Evolutionary conservation across 1,284 basidiomycete species (phyloP).

Genomic region (Malassezia japonica): DNA sequence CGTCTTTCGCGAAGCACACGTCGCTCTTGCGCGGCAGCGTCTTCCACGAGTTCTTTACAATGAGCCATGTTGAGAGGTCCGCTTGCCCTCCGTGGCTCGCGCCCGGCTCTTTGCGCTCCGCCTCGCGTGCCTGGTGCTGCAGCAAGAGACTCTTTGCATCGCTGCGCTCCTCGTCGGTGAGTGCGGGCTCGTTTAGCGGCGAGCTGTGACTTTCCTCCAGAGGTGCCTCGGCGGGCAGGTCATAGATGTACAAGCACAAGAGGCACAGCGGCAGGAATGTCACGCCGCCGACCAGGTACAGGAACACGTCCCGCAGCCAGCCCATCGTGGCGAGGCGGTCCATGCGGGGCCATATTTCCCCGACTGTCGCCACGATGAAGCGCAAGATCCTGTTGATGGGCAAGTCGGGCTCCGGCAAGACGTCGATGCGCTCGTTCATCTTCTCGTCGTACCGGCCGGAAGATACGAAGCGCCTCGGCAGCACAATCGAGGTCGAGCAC

Average conservation of each 20-base stretch:
- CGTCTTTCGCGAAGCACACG: neutral
- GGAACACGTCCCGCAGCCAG: slow-evolving; percentile 32
- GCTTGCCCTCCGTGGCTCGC: slow-evolving; percentile 15
- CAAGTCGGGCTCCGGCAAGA: slow-evolving; percentile 56
- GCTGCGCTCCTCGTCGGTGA: neutral
- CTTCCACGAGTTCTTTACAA: neutral
- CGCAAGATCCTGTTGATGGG: slow-evolving; percentile 45
- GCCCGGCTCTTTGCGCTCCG: neutral
- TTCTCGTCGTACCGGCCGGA: slow-evolving; percentile 93
- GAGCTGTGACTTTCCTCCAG: too few species aligned
- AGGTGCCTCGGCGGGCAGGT: neutral
- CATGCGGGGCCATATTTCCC: neutral
- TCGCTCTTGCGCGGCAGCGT: neutral
- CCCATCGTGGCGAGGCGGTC: slow-evolving; percentile 15
- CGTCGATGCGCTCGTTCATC: slow-evolving; percentile 96
- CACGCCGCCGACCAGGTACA: slow-evolving; percentile 44
- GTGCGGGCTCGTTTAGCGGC: too few species aligned
- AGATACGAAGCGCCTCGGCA: slow-evolving; percentile 79
- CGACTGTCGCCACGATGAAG: slow-evolving; percentile 14
- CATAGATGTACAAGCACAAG: slow-evolving; percentile 19
- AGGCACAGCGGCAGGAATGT: slow-evolving; percentile 41
- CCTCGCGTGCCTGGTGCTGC: slow-evolving; percentile 1
- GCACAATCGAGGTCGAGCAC: slow-evolving; percentile 94
- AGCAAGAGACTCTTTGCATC: neutral
- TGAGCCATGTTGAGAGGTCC: neutral